Conservation (phyloP, 345 rosid genomes). For the Aurinia saxatilis region DNA sequence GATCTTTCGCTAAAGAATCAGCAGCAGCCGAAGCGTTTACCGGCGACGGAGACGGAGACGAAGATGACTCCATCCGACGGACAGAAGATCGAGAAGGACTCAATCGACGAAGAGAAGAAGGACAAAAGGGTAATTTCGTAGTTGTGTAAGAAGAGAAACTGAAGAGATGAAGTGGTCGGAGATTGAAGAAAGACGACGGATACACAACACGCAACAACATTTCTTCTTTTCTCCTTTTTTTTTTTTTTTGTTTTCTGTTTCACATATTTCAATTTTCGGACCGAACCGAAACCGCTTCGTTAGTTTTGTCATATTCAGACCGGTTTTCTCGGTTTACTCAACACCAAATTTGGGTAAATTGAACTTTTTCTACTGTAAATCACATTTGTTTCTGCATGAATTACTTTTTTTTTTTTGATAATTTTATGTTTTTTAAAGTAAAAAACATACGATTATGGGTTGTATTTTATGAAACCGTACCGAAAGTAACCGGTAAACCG, state of each 20-base stretch:
- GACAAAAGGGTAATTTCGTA: slow-evolving; percentile 14
- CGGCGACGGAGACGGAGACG: slow-evolving; percentile 30
- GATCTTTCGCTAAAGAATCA: slow-evolving; percentile 62
- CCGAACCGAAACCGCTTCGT: slow-evolving; percentile 17
- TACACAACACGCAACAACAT: slow-evolving; percentile 32
- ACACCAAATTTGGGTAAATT: background rate
- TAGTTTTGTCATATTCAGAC: background rate
- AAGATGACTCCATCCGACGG: slow-evolving; percentile 26
- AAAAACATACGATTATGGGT: background rate
- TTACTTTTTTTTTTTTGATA: background rate
- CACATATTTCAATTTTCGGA: background rate
- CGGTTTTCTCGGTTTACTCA: background rate
- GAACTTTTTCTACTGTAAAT: background rate
- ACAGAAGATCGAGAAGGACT: slow-evolving; percentile 18
- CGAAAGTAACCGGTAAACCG: background rate
- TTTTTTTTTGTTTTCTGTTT: too few species aligned
- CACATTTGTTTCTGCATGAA: background rate
- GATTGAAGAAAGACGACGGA: slow-evolving; percentile 34
- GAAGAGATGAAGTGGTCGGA: slow-evolving; percentile 38
- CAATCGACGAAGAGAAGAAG: slow-evolving; percentile 23
- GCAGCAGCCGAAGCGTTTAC: slow-evolving; percentile 45
- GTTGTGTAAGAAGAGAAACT: slow-evolving; percentile 4
- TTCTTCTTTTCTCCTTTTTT: slow-evolving; percentile 7
- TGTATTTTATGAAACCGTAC: background rate
- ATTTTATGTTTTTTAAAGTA: background rate